These are phyloP conservation scores for Letharia lupina DNA, from an alignment of 495 filamentous ascomycete genomes.

Conservation along the genomic window DNA sequence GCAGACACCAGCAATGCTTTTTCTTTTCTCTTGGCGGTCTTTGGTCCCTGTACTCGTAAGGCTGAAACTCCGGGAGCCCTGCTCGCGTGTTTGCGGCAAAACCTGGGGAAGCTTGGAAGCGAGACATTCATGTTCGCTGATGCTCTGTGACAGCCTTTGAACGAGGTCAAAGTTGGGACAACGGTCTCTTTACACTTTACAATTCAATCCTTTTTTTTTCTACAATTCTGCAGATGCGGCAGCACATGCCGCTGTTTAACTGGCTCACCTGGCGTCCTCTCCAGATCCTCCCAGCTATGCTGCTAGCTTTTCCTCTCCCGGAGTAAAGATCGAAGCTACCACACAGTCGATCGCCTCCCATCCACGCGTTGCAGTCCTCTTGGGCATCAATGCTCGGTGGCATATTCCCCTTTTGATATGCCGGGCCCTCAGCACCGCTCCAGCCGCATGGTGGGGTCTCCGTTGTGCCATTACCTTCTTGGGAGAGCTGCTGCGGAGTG, in stretches of 20 bases:
- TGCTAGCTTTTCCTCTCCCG: conserved; percentile 14
- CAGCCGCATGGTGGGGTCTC: conserved; percentile 55
- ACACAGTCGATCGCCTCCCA: conserved; percentile 38
- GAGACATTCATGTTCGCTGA: background rate
- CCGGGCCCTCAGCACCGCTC: conserved; percentile 51
- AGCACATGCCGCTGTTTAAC: conserved; percentile 19
- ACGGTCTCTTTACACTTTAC: background rate
- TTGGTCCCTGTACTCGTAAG: too few relatives aligned
- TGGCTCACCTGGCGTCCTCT: conserved; percentile 26
- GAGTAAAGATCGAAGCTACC: conserved; percentile 24
- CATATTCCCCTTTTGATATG: conserved; percentile 54
- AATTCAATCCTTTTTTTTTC: background rate
- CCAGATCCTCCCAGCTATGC: conserved; percentile 22
- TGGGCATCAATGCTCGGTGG: conserved; percentile 55
- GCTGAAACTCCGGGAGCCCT: too few relatives aligned
- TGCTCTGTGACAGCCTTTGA: background rate
- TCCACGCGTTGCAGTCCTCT: conserved; percentile 55
- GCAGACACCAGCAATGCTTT: too few relatives aligned
- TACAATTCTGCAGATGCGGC: conserved; percentile 19
- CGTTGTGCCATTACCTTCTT: conserved; percentile 52
- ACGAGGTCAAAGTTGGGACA: background rate
- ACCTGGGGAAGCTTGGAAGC: conserved; percentile 1
- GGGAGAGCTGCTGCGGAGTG: conserved; percentile 45
- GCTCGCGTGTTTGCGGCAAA: background rate
- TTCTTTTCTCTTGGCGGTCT: too few relatives aligned